phyloP scores from a whole-genome alignment of 2,329 filamentous ascomycete genomes.

The Onygena corvina region DNA sequence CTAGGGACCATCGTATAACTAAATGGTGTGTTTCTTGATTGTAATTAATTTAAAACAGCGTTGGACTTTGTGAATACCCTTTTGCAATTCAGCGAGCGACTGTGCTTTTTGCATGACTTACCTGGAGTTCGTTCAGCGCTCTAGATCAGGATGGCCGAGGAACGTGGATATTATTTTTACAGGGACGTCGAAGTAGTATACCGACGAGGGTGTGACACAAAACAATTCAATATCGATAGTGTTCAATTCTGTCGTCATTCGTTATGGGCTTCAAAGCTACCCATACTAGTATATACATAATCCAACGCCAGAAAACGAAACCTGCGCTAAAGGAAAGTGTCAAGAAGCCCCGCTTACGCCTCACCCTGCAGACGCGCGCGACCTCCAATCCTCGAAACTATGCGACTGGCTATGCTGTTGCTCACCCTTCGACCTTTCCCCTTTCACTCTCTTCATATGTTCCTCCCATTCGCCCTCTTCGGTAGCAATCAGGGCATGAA shows the following conservation, averaged over 20 bases:
- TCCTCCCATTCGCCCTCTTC: constrained; percentile 43
- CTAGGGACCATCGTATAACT: too few relatives aligned
- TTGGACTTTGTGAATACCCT: too few relatives aligned
- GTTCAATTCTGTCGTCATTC: not conserved
- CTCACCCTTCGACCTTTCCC: constrained; percentile 17
- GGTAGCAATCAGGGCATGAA: constrained; percentile 39
- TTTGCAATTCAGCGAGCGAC: too few relatives aligned
- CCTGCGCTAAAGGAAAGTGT: not conserved
- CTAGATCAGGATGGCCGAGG: too few relatives aligned
- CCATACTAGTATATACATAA: constrained; percentile 3
- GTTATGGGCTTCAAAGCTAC: not conserved
- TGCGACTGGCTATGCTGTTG: constrained; percentile 18
- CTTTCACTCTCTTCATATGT: constrained; percentile 25
- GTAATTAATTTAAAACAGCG: too few relatives aligned
- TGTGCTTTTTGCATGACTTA: too few relatives aligned
- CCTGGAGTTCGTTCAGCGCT: too few relatives aligned
- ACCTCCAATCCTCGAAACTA: constrained; percentile 37
- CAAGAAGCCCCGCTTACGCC: constrained; percentile 17
- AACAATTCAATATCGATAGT: not conserved
- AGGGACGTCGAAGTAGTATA: too few relatives aligned
- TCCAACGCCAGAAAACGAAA: not conserved
- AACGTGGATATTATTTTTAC: too few relatives aligned
- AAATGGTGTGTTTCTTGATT: too few relatives aligned
- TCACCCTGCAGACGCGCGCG: constrained; percentile 24
- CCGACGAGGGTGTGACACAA: not conserved